Percentiles rank a stretch among this genome's conserved stretches.
Conservation (phyloP, 352 stramenopile species). For the Phytophthora syringae region DNA sequence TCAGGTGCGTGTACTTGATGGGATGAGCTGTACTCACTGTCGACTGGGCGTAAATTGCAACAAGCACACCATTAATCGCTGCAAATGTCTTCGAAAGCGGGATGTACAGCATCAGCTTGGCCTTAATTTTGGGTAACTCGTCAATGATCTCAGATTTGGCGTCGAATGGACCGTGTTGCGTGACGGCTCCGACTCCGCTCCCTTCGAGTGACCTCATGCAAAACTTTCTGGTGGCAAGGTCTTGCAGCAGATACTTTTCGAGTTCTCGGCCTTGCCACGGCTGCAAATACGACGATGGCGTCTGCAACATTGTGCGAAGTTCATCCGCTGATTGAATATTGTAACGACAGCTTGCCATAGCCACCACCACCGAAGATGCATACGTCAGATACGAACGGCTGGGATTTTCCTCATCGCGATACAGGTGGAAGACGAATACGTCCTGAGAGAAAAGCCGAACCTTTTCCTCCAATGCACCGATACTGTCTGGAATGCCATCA, state of each 20-base stretch:
- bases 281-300: slow-evolving; percentile 2
- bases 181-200: too few relatives aligned
- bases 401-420: not conserved
- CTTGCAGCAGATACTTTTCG: slow-evolving; percentile 15
- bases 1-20: too few relatives aligned
- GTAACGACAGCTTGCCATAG: slow-evolving; percentile 9
- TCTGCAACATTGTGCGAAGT: slow-evolving; percentile 9
- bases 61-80: too few relatives aligned
- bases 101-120: too few relatives aligned
- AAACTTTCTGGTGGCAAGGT: too few relatives aligned
- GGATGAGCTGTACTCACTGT: too few relatives aligned
- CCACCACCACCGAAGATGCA: slow-evolving; percentile 20
- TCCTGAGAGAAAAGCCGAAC: slow-evolving; percentile 3
- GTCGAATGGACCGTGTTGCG: too few relatives aligned
- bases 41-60: too few relatives aligned
- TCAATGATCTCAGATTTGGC: too few relatives aligned
- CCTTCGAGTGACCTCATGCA: slow-evolving; percentile 9
- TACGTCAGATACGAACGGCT: slow-evolving; percentile 4
- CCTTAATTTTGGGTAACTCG: too few relatives aligned
- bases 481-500: not conserved
- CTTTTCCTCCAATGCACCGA: slow-evolving; percentile 6
- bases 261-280: slow-evolving; percentile 9
- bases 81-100: too few relatives aligned
- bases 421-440: slow-evolving; percentile 11
- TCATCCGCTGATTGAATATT: not conserved